Conservation (phyloP, 495 filamentous ascomycete genomes). For the Aspergillus wentii region DNA sequence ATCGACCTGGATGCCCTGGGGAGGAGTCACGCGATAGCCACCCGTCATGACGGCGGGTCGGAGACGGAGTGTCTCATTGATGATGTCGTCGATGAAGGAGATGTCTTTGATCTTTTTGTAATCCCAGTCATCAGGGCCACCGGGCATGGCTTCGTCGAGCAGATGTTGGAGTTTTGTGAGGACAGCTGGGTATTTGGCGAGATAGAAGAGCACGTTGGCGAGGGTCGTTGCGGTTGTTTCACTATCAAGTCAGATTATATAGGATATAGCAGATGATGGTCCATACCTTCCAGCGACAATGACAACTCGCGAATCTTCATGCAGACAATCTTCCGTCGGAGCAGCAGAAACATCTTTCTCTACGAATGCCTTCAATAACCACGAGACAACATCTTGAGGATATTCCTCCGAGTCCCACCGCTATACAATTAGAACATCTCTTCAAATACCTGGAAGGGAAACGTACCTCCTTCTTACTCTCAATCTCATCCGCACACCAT, state of each 20-base stretch:
- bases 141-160: constrained; percentile 11
- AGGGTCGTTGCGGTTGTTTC: constrained; percentile 28
- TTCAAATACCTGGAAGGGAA: not conserved
- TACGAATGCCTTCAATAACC: constrained; percentile 8
- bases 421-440: not conserved
- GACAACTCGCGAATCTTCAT: constrained; percentile 4
- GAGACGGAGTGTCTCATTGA: constrained; percentile 47
- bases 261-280: too few relatives aligned
- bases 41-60: constrained; percentile 37
- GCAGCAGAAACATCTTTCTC: constrained; percentile 6
- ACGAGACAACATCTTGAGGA: constrained; percentile 13
- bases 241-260: not conserved
- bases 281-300: constrained; percentile 17
- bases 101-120: constrained; percentile 18
- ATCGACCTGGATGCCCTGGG: constrained; percentile 39
- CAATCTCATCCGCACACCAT: constrained; percentile 6
- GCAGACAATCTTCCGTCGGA: not conserved
- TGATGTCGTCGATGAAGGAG: constrained; percentile 38
- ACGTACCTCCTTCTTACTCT: constrained; percentile 3
- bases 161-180: constrained; percentile 6
- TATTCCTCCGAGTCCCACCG: constrained; percentile 5
- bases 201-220: constrained; percentile 23
- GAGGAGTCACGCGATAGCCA: constrained; percentile 33
- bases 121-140: constrained; percentile 8
- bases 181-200: constrained; percentile 13